These are phyloP conservation scores for Parafenestella ontariensis DNA, from an alignment of 2,329 filamentous ascomycete genomes.

Conservation along the genomic window DNA sequence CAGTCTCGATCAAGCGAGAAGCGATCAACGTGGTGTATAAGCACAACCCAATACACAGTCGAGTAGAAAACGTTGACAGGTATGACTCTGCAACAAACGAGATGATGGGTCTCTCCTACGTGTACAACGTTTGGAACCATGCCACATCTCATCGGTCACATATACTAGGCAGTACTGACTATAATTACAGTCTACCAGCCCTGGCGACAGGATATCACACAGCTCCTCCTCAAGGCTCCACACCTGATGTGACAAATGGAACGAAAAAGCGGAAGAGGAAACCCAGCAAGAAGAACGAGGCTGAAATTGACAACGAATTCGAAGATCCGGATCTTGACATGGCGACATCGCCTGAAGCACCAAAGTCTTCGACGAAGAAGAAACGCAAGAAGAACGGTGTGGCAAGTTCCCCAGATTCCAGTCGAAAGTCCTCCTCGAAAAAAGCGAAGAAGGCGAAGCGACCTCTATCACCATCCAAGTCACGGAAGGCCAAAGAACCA, in stretches of 20 bases:
- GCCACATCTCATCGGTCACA: not conserved
- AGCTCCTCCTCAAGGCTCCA: not conserved
- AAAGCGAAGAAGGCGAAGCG: constrained; percentile 26
- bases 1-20: constrained; percentile 40
- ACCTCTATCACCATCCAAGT: constrained; percentile 19
- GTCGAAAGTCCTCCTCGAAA: constrained; percentile 14
- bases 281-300: constrained; percentile 23
- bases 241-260: constrained; percentile 9
- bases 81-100: constrained; percentile 13
- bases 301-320: constrained; percentile 16
- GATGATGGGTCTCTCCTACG: not conserved
- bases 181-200: constrained; percentile 6
- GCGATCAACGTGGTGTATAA: constrained; percentile 47
- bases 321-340: constrained; percentile 25
- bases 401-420: constrained; percentile 6
- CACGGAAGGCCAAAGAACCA: constrained; percentile 13
- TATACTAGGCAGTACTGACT: not conserved
- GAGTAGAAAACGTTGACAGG: constrained; percentile 19
- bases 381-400: constrained; percentile 26
- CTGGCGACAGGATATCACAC: constrained; percentile 6
- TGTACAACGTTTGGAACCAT: not conserved
- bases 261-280: constrained; percentile 25
- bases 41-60: constrained; percentile 45
- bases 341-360: constrained; percentile 29
- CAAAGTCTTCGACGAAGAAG: constrained; percentile 24